Base-by-base conservation (phyloP, 331 rosid species). In the Quercus tomentella region DNA sequence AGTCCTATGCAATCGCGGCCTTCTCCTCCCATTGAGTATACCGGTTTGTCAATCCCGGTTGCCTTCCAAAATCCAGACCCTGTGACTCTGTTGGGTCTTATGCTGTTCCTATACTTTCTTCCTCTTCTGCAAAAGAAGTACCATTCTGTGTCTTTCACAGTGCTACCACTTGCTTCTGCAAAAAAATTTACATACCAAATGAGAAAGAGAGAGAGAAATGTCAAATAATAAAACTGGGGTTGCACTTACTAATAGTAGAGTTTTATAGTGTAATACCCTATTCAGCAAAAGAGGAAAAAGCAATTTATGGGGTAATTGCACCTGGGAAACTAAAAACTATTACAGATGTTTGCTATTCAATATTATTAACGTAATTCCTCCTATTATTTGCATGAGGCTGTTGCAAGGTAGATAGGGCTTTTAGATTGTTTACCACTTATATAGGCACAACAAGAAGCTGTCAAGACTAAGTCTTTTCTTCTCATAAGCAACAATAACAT, bases 41-140 rank as follows among this genome's bases (percentile, higher is more conserved):
- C 88, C 14, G 90, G 83, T 20, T 89, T 91, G 83, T 93, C 97
- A 63, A 94, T 92, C 0, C 98, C 98, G 0, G 98, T 94, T 22
- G 98, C 98, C 82, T 94, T 94, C 98, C 98, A 94, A 41, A 94
- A 94, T 4, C 98, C 98, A 4, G 98, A 91, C 0, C 91, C 92
- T 0, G 98, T 92, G 1, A 91, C 98, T 65, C 98, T 84, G 26
- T 94, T 94, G 1, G 98, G 97, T 72, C 98, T 87, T 25, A 89
- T 35, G 80, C 98, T 94, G 56, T 94, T 94, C 88, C 92, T 94
- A 65, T 94, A 94, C 75, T 94, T 94, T 61, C 98, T 92, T 58
- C 97, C 98, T 92, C 98, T 92, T 71, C 70, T 89, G 89, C 98
- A 92, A 65, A 86, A 94, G 77, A 92, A 92, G 43, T 94, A 94